Conservation (phyloP, 805 yeast genomes). For the Wickerhamiella lipophila region DNA sequence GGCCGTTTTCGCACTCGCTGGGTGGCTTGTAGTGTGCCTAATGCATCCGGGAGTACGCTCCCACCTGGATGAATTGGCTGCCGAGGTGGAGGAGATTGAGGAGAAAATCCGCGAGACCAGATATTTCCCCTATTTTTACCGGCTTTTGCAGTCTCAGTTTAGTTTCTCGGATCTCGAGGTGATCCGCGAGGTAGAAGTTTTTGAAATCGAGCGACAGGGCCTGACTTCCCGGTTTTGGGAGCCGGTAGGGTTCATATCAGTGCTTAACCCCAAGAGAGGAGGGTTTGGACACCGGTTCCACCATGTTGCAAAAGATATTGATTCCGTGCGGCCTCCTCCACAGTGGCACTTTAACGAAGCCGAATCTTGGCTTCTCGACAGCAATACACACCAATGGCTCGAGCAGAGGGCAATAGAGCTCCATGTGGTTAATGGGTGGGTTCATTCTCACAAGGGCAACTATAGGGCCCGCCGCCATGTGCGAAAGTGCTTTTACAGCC, state of each 20-base stretch:
- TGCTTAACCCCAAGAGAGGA: slow-evolving; percentile 40
- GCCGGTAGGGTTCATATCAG: slow-evolving; percentile 42
- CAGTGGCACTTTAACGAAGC: slow-evolving; percentile 60
- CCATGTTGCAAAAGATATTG: slow-evolving; percentile 45
- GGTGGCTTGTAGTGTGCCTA: slow-evolving; percentile 43
- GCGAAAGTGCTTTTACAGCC: slow-evolving; percentile 7
- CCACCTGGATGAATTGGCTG: neutral
- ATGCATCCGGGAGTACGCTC: slow-evolving; percentile 44
- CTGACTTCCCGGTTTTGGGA: slow-evolving; percentile 50
- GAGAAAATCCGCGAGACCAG: slow-evolving; percentile 4
- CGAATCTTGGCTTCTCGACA: slow-evolving; percentile 55
- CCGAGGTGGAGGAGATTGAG: slow-evolving; percentile 8
- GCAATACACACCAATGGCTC: slow-evolving; percentile 41
- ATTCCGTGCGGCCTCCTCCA: slow-evolving; percentile 50
- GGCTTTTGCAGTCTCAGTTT: slow-evolving; percentile 36
- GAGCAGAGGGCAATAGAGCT: slow-evolving; percentile 32
- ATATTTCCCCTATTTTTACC: neutral
- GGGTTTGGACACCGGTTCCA: slow-evolving; percentile 35
- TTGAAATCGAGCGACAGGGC: slow-evolving; percentile 59
- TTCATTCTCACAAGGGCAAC: slow-evolving; percentile 23
- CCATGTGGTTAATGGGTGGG: slow-evolving; percentile 29
- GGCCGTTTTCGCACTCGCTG: slow-evolving; percentile 38
- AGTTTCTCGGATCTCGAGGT: slow-evolving; percentile 55
- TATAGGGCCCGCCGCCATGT: slow-evolving; percentile 2
- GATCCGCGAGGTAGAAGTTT: slow-evolving; percentile 53